A percentile compares a stretch with the other conserved stretches of the same genome.
Evolutionary conservation across 169 alveolate species (phyloP).

Genomic region (Perkinsus chesapeaki): DNA sequence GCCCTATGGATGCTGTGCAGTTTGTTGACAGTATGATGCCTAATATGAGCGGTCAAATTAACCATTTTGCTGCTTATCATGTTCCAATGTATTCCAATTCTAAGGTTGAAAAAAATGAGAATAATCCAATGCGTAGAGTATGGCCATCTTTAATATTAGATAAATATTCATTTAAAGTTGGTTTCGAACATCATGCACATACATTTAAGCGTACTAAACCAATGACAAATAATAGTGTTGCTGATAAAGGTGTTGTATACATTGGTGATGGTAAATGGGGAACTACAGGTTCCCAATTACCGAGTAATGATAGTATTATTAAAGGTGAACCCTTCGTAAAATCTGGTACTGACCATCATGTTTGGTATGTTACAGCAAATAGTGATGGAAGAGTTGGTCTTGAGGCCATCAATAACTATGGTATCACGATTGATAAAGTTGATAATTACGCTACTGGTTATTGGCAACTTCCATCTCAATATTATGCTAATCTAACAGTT

Average conservation of each 20-base stretch:
- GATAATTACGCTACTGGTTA: neutral
- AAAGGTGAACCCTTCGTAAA: neutral
- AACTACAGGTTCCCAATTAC: neutral
- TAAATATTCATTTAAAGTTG: neutral
- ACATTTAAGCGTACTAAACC: neutral
- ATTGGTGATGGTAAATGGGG: neutral
- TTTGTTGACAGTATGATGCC: neutral
- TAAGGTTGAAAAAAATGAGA: neutral
- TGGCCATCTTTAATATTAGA: neutral
- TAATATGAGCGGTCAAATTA: neutral
- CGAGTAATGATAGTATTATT: neutral
- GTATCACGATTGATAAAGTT: neutral
- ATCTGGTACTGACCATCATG: neutral
- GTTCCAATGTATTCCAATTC: neutral
- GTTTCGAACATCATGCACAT: neutral
- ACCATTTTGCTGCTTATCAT: neutral
- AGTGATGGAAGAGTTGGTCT: neutral
- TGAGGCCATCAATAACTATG: neutral
- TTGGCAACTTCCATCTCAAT: neutral
- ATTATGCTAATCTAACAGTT: neutral
- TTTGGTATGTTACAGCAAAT: neutral
- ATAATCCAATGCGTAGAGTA: neutral
- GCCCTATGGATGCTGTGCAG: neutral
- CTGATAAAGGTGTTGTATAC: neutral
- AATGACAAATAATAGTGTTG: neutral